Conservation (phyloP, 306 rosid species). For the Castanospermum australe region DNA sequence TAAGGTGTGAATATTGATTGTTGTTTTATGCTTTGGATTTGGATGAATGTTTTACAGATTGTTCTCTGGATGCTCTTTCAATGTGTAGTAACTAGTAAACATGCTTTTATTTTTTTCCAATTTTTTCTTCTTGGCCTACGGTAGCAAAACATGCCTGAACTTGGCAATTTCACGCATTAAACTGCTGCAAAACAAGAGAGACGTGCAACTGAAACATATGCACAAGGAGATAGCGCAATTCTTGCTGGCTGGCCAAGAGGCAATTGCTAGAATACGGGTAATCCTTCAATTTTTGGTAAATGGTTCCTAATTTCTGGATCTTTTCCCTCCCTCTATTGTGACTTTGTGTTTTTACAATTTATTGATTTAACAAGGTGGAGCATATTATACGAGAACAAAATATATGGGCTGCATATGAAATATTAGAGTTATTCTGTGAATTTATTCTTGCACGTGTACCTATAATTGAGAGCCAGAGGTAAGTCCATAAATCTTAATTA, state of each 20-base stretch:
- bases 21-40: background rate
- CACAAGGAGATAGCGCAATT: slow-evolving; percentile 92
- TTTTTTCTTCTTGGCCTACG: background rate
- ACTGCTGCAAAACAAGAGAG: slow-evolving; percentile 96
- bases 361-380: slow-evolving; percentile 70
- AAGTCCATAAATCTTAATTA: slow-evolving; percentile 24
- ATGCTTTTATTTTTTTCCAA: background rate
- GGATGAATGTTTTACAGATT: background rate
- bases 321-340: background rate
- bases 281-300: slow-evolving; percentile 24
- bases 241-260: slow-evolving; percentile 94
- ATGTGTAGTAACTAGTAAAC: slow-evolving; percentile 1
- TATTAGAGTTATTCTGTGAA: slow-evolving; percentile 94
- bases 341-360: background rate
- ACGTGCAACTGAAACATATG: slow-evolving; percentile 81
- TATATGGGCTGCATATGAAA: slow-evolving; percentile 89
- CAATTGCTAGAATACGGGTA: slow-evolving; percentile 95
- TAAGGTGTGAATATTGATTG: background rate
- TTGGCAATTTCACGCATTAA: slow-evolving; percentile 87
- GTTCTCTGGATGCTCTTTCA: background rate
- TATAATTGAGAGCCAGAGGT: slow-evolving; percentile 85
- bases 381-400: slow-evolving; percentile 94
- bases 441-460: slow-evolving; percentile 94
- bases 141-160: slow-evolving; percentile 86
- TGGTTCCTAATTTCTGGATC: background rate